These are phyloP conservation scores for Mycena amicta DNA, from an alignment of 768 basidiomycete species.

Conservation along the genomic window DNA sequence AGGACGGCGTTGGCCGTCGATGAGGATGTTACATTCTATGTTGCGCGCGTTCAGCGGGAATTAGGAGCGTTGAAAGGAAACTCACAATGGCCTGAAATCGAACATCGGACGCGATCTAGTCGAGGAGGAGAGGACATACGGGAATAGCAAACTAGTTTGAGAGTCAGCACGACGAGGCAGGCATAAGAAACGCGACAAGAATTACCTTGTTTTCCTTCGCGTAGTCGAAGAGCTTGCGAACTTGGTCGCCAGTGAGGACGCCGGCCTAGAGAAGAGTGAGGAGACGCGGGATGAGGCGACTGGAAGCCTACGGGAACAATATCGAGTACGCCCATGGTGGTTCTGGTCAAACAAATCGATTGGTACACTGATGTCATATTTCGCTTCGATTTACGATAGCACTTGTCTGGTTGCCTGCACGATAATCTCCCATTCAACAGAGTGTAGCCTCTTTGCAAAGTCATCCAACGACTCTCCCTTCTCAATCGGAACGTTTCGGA, in stretches of 20 bases:
- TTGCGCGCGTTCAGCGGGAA: constrained; percentile 5
- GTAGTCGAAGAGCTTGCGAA: constrained; percentile 94
- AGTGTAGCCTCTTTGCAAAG: constrained; percentile 79
- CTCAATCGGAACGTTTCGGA: constrained; percentile 73
- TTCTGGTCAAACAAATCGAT: constrained; percentile 9
- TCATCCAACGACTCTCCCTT: constrained; percentile 71
- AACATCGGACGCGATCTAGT: constrained; percentile 8
- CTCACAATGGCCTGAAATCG: constrained; percentile 71
- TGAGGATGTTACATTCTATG: constrained; percentile 97
- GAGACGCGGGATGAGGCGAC: background rate
- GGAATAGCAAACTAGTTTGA: constrained; percentile 75
- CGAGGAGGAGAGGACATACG: constrained; percentile 48
- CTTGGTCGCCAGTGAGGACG: constrained; percentile 93
- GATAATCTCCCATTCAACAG: constrained; percentile 86
- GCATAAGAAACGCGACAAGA: constrained; percentile 3
- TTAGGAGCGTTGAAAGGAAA: constrained; percentile 25
- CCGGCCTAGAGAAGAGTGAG: constrained; percentile 62
- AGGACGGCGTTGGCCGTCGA: constrained; percentile 93
- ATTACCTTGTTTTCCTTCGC: constrained; percentile 84
- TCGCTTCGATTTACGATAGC: background rate
- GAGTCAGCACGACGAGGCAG: constrained; percentile 11
- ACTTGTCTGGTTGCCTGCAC: constrained; percentile 67
- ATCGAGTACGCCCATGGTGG: constrained; percentile 77
- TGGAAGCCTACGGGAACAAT: constrained; percentile 71
- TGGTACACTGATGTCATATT: constrained; percentile 3